These are phyloP conservation scores for Imleria badia DNA, from an alignment of 768 basidiomycete genomes.

Conservation along the genomic window DNA sequence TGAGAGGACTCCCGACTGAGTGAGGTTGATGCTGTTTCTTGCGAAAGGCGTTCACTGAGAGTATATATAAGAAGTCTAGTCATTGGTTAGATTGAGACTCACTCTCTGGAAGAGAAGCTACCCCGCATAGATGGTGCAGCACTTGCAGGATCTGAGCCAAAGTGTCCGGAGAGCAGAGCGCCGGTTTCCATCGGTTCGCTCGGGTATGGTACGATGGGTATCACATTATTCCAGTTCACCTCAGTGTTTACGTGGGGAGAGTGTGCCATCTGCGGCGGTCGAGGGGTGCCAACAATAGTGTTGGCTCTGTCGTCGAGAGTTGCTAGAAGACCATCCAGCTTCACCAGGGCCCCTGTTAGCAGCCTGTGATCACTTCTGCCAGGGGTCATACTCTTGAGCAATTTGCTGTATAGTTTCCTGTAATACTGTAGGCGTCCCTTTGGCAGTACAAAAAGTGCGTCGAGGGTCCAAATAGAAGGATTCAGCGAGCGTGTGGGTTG, in stretches of 20 bases:
- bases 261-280: neutral
- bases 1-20: conserved; percentile 51
- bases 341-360: conserved; percentile 76
- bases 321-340: conserved; percentile 70
- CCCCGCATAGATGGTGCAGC: conserved; percentile 52
- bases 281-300: conserved; percentile 25
- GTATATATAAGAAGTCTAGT: conserved; percentile 6
- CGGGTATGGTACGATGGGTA: neutral
- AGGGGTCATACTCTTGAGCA: conserved; percentile 83
- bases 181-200: conserved; percentile 1
- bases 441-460: conserved; percentile 85
- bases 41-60: conserved; percentile 56
- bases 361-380: conserved; percentile 86
- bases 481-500: conserved; percentile 36
- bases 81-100: conserved; percentile 24
- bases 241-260: neutral
- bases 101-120: conserved; percentile 59
- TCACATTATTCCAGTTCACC: neutral
- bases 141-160: conserved; percentile 36
- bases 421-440: conserved; percentile 87
- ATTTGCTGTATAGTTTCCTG: conserved; percentile 80
- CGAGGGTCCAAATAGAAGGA: conserved; percentile 72
- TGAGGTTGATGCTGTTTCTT: conserved; percentile 57
- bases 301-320: conserved; percentile 61
- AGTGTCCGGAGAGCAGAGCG: conserved; percentile 22